These are phyloP conservation scores for Candida sojae DNA, from an alignment of 1,139 yeast species.

Conservation along the genomic window DNA sequence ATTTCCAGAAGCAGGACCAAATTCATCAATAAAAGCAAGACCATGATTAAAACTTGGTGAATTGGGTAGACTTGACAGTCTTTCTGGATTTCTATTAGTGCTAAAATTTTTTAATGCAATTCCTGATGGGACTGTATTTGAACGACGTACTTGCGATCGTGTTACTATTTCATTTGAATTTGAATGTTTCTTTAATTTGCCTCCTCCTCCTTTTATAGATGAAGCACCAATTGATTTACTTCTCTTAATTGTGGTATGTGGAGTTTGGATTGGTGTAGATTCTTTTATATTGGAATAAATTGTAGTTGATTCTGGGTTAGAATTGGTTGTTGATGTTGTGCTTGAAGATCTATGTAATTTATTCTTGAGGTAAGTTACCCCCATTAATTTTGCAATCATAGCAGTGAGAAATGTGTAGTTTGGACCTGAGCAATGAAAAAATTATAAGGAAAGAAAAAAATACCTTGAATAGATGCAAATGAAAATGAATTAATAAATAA, in stretches of 20 bases:
- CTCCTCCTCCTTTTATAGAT: not conserved
- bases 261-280: not conserved
- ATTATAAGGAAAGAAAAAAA: not conserved
- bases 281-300: conserved; percentile 1
- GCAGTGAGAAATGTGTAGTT: not conserved
- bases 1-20: not conserved
- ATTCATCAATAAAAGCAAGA: conserved; percentile 2
- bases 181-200: conserved; percentile 4
- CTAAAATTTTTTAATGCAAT: conserved; percentile 4
- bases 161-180: conserved; percentile 1
- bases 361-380: conserved; percentile 7
- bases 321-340: not conserved
- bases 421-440: not conserved
- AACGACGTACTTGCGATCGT: conserved; percentile 6
- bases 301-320: not conserved
- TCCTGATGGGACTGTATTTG: conserved; percentile 8
- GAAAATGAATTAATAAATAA: no score
- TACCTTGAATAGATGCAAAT: not conserved
- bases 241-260: not conserved
- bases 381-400: conserved; percentile 9
- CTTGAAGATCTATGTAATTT: conserved; percentile 4
- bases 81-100: not conserved
- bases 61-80: conserved; percentile 4
- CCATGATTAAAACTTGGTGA: conserved; percentile 1
- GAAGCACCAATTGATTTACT: not conserved